Evolutionary conservation across 352 stramenopile genomes (phyloP).

Genomic region (Phytophthora tubulina): DNA sequence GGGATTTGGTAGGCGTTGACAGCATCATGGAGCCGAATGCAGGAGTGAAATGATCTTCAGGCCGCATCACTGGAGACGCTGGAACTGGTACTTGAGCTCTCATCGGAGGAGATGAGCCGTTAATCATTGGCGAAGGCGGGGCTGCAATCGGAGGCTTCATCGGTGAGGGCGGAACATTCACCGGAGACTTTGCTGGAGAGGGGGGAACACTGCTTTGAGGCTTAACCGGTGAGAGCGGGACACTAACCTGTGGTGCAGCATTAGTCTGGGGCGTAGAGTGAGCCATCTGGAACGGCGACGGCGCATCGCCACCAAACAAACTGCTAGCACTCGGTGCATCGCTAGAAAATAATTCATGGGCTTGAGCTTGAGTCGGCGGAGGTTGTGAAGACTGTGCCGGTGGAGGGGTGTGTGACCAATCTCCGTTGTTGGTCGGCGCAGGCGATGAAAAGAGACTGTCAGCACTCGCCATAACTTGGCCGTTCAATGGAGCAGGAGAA

Average conservation of each 20-base stretch:
- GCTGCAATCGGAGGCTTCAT: slow-evolving; percentile 16
- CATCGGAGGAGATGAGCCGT: slow-evolving; percentile 15
- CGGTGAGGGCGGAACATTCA: slow-evolving; percentile 7
- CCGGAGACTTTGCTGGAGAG: slow-evolving; percentile 16
- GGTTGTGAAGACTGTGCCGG: slow-evolving; percentile 12
- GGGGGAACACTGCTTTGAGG: background rate
- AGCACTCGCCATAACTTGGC: slow-evolving; percentile 32
- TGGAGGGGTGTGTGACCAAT: background rate
- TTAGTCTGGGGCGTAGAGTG: slow-evolving; percentile 2
- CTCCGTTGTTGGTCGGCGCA: slow-evolving; percentile 27
- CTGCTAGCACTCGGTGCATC: slow-evolving; percentile 43
- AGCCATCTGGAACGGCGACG: slow-evolving; percentile 16
- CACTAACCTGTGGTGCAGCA: background rate
- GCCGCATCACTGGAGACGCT: slow-evolving; percentile 28
- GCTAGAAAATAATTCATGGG: slow-evolving; percentile 48
- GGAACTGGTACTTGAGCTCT: slow-evolving; percentile 26
- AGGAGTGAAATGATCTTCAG: slow-evolving; percentile 30
- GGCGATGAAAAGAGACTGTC: slow-evolving; percentile 44
- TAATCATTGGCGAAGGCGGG: slow-evolving; percentile 13
- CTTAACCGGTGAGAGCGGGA: slow-evolving; percentile 20
- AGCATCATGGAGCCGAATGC: slow-evolving; percentile 34
- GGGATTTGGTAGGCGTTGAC: slow-evolving; percentile 28
- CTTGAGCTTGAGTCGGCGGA: slow-evolving; percentile 31
- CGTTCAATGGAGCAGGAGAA: slow-evolving; percentile 21
- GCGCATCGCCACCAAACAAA: slow-evolving; percentile 43